Conservation (phyloP, 2,329 filamentous ascomycete genomes). For the Elsinoe ampelina region DNA sequence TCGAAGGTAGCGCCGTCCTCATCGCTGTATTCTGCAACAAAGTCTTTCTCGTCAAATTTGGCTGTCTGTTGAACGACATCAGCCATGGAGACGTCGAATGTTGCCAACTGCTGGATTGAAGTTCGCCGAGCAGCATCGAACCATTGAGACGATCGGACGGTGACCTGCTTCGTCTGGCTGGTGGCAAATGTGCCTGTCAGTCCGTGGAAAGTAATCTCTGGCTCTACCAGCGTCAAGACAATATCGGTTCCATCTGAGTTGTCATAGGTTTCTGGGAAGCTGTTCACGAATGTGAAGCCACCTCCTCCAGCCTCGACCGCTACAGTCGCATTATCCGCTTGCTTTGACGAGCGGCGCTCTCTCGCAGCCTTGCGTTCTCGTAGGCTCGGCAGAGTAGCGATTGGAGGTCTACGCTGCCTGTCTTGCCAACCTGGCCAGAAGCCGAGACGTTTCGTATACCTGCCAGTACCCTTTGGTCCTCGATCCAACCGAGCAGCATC, state of each 20-base stretch:
- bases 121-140: not conserved
- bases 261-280: not conserved
- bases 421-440: conserved; percentile 12
- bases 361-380: conserved; percentile 8
- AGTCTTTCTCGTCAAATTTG: not conserved
- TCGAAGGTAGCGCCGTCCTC: not conserved
- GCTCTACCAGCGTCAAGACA: conserved; percentile 29
- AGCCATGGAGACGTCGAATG: not conserved
- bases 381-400: conserved; percentile 11
- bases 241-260: not conserved
- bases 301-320: not conserved
- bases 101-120: not conserved
- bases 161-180: not conserved
- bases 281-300: not conserved
- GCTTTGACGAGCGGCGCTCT: not conserved
- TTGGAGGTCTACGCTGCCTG: conserved; percentile 1
- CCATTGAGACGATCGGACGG: not conserved
- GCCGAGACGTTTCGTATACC: conserved; percentile 13
- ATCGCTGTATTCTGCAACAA: not conserved
- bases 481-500: conserved; percentile 14
- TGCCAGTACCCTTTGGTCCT: conserved; percentile 14
- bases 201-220: conserved; percentile 31
- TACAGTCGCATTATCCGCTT: not conserved
- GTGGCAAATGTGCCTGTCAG: conserved; percentile 40
- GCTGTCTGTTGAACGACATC: not conserved